phyloP scores from a whole-genome alignment of 805 yeast species.

The Cyberlindnera euphorbiae region DNA sequence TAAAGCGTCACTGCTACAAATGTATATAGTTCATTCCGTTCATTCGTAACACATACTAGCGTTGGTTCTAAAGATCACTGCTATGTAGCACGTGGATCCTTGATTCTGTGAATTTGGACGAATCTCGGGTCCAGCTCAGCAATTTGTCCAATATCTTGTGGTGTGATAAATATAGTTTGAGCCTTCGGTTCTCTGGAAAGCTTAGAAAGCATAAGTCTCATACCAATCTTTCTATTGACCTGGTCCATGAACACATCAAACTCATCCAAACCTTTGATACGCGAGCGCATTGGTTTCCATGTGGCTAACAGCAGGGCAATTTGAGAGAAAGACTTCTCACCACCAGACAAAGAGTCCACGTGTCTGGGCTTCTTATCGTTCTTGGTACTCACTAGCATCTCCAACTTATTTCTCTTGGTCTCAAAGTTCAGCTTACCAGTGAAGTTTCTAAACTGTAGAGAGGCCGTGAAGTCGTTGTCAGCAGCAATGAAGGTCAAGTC shows the following conservation, averaged over 20 bases:
- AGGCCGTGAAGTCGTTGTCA: constrained; percentile 50
- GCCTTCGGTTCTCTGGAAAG: constrained; percentile 59
- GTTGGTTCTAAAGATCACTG: too few species aligned
- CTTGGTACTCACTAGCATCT: constrained; percentile 58
- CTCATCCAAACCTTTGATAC: constrained; percentile 88
- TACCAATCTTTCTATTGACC: constrained; percentile 76
- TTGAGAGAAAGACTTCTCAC: constrained; percentile 93
- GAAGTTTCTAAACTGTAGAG: constrained; percentile 64
- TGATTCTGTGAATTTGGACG: constrained; percentile 62
- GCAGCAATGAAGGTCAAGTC: constrained; percentile 43
- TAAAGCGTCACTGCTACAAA: too few species aligned
- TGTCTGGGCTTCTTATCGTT: constrained; percentile 56
- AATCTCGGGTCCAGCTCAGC: constrained; percentile 58
- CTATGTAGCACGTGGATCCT: constrained; percentile 31
- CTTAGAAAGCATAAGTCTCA: constrained; percentile 66
- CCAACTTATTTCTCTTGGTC: constrained; percentile 43
- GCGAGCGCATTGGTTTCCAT: constrained; percentile 89
- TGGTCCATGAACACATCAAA: constrained; percentile 98
- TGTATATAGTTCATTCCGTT: background rate
- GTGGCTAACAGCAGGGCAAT: constrained; percentile 81
- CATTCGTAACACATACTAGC: too few species aligned
- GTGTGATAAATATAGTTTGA: constrained; percentile 91
- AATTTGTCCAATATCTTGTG: constrained; percentile 71
- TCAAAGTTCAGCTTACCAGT: constrained; percentile 69
- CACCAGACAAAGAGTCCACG: constrained; percentile 88